A percentile compares a stretch with the other conserved stretches of the same genome.
Conservation (phyloP, 306 rosid species). For the Casuarina glauca region DNA sequence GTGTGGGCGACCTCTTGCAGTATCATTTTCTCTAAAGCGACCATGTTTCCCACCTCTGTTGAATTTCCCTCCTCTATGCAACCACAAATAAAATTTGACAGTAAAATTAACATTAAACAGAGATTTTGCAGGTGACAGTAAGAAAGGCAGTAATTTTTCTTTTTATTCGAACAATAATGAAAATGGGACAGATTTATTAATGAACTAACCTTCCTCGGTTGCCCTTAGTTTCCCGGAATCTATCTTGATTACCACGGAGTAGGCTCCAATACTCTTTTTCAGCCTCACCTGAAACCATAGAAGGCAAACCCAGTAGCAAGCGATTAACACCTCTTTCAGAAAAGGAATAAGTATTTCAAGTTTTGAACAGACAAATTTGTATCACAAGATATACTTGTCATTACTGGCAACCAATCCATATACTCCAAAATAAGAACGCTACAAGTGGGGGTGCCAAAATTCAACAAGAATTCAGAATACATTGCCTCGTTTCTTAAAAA, state of each 20-base stretch:
- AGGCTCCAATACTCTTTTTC: constrained; percentile 82
- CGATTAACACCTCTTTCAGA: background rate
- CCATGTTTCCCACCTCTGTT: constrained; percentile 62
- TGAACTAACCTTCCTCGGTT: constrained; percentile 72
- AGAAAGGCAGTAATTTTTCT: background rate
- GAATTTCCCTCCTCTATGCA: constrained; percentile 72
- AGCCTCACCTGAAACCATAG: constrained; percentile 62
- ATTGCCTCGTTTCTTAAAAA: background rate
- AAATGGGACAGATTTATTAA: background rate
- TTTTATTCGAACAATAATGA: background rate
- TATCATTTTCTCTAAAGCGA: constrained; percentile 59
- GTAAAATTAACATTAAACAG: background rate
- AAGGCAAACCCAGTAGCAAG: background rate
- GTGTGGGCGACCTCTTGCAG: constrained; percentile 47
- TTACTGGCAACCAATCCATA: background rate
- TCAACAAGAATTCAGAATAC: background rate
- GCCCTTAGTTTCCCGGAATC: constrained; percentile 42
- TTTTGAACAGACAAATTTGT: background rate
- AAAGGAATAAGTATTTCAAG: background rate
- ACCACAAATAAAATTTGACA: background rate
- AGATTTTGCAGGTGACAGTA: background rate
- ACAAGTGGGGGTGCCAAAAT: background rate
- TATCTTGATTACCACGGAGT: constrained; percentile 69
- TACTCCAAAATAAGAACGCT: background rate
- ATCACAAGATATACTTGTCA: background rate